A percentile compares a stretch with the other conserved stretches of the same genome.
Conservation (phyloP, 306 rosid genomes). For the Castanea mollissima region DNA sequence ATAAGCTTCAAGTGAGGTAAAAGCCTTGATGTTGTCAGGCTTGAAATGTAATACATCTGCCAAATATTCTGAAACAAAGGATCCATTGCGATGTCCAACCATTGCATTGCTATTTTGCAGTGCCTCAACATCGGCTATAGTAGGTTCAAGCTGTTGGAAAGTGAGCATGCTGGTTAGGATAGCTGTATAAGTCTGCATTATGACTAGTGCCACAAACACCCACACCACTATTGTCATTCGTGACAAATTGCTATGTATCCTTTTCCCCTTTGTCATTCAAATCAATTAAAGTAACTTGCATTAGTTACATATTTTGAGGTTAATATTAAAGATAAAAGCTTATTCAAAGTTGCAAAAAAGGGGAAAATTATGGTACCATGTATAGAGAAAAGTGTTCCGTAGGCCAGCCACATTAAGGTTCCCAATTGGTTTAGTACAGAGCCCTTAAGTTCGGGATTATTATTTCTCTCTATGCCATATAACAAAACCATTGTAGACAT, state of each 20-base stretch:
- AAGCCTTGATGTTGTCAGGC: slow-evolving; percentile 17
- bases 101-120: slow-evolving; percentile 18
- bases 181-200: slow-evolving; percentile 48
- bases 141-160: slow-evolving; percentile 42
- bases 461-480: slow-evolving; percentile 44
- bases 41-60: slow-evolving; percentile 13
- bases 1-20: slow-evolving; percentile 15
- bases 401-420: slow-evolving; percentile 39
- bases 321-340: too few relatives aligned
- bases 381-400: slow-evolving; percentile 37
- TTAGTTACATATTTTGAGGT: neutral
- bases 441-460: slow-evolving; percentile 25
- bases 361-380: slow-evolving; percentile 27
- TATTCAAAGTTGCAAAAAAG: neutral
- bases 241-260: slow-evolving; percentile 43
- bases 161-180: slow-evolving; percentile 52
- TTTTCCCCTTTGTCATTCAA: slow-evolving; percentile 25
- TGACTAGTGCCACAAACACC: slow-evolving; percentile 47
- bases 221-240: slow-evolving; percentile 47
- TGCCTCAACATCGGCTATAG: slow-evolving; percentile 23
- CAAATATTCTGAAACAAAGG: slow-evolving; percentile 34
- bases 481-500: slow-evolving; percentile 44
- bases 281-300: neutral
- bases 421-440: slow-evolving; percentile 39
- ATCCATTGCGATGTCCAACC: slow-evolving; percentile 40